These are phyloP conservation scores for Fusarium coicis DNA, from an alignment of 2,329 filamentous ascomycete species.

Conservation along the genomic window DNA sequence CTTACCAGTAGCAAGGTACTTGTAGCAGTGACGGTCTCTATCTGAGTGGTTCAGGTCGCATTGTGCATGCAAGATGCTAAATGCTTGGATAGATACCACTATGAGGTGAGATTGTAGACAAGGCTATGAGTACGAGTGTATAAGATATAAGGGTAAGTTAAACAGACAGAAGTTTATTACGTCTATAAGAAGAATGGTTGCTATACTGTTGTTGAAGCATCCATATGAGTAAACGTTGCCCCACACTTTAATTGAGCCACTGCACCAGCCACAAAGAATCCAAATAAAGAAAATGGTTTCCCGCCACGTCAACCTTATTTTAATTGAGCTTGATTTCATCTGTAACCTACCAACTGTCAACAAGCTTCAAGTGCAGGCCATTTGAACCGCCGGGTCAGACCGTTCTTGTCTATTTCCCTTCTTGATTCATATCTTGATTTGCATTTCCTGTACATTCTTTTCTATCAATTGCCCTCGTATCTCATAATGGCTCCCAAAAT, in stretches of 20 bases:
- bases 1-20: not conserved
- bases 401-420: conserved; percentile 2
- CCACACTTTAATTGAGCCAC: conserved; percentile 31
- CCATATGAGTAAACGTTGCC: not conserved
- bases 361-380: conserved; percentile 49
- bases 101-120: not conserved
- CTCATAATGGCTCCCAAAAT: conserved; percentile 40
- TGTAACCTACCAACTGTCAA: conserved; percentile 36
- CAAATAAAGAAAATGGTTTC: conserved; percentile 25
- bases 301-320: conserved; percentile 36
- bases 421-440: not conserved
- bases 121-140: not conserved
- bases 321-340: conserved; percentile 22
- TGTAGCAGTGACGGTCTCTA: not conserved
- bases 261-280: conserved; percentile 35
- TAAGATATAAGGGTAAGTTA: not conserved
- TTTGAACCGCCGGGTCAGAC: conserved; percentile 39
- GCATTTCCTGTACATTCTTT: conserved; percentile 13
- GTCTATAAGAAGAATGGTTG: not conserved
- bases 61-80: not conserved
- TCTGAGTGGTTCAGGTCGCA: not conserved
- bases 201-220: not conserved
- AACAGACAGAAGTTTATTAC: not conserved
- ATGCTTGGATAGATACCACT: not conserved
- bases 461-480: not conserved